Evolutionary conservation across 345 rosid genomes (phyloP).

Genomic region (Aurinia saxatilis): DNA sequence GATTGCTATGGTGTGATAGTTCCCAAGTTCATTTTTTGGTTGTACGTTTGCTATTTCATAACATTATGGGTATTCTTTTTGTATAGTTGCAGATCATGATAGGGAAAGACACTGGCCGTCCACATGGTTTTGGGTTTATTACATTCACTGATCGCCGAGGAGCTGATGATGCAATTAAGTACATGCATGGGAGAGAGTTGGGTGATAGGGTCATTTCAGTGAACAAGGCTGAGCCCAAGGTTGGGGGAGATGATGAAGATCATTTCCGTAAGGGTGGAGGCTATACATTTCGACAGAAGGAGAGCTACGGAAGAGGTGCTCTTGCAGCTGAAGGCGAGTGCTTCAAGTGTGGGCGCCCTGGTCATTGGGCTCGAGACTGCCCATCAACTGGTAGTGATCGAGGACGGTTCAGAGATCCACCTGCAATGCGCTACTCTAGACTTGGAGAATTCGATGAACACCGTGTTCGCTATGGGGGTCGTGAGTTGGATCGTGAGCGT

Average conservation of each 20-base stretch:
- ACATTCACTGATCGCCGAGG: slow-evolving; percentile 75
- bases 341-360: slow-evolving; percentile 79
- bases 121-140: slow-evolving; percentile 91
- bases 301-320: slow-evolving; percentile 44
- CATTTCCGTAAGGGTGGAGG: slow-evolving; percentile 52
- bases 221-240: slow-evolving; percentile 84
- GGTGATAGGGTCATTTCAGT: slow-evolving; percentile 77
- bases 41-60: too few relatives aligned
- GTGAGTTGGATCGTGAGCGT: slow-evolving; percentile 11
- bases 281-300: slow-evolving; percentile 61
- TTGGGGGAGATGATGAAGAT: slow-evolving; percentile 52
- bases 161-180: slow-evolving; percentile 85
- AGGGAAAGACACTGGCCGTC: slow-evolving; percentile 80
- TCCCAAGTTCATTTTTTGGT: not conserved
- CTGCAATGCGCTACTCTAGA: slow-evolving; percentile 49
- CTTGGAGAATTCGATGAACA: slow-evolving; percentile 50
- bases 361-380: slow-evolving; percentile 96
- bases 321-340: slow-evolving; percentile 52
- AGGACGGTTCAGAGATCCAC: slow-evolving; percentile 42
- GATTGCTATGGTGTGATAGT: not conserved
- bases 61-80: slow-evolving; percentile 18
- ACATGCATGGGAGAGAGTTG: slow-evolving; percentile 81
- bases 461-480: slow-evolving; percentile 50
- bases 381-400: slow-evolving; percentile 67
- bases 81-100: slow-evolving; percentile 60